These are phyloP conservation scores for Pichia ethanolica DNA, from an alignment of 805 yeast genomes.

Conservation along the genomic window DNA sequence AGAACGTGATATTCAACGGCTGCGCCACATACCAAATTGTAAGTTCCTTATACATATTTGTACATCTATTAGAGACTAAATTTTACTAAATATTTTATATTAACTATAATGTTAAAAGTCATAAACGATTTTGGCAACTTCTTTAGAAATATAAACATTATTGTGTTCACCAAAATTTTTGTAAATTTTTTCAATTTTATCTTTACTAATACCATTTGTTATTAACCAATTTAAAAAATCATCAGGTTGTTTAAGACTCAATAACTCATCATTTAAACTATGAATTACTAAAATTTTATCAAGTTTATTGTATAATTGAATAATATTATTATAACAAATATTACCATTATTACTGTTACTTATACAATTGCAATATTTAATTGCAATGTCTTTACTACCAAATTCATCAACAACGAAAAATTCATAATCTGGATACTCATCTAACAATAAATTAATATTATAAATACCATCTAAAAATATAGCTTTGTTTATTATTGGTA, in stretches of 20 bases:
- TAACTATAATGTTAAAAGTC: too few relatives aligned
- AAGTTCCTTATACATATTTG: too few relatives aligned
- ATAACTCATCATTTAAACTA: slow-evolving; percentile 59
- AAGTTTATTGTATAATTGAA: slow-evolving; percentile 7
- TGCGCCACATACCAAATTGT: too few relatives aligned
- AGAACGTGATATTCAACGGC: too few relatives aligned
- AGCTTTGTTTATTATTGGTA: slow-evolving; percentile 19
- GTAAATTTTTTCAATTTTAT: slow-evolving; percentile 16
- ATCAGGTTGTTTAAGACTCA: slow-evolving; percentile 44
- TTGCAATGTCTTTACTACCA: slow-evolving; percentile 14
- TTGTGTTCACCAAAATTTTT: slow-evolving; percentile 56
- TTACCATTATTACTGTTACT: slow-evolving; percentile 3
- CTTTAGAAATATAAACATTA: slow-evolving; percentile 44
- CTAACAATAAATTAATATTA: slow-evolving; percentile 40
- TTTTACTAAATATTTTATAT: too few relatives aligned
- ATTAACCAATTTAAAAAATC: slow-evolving; percentile 31
- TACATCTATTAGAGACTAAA: too few relatives aligned
- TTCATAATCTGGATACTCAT: slow-evolving; percentile 55
- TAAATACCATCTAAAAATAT: slow-evolving; percentile 66
- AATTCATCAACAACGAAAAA: slow-evolving; percentile 58
- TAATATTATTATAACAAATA: background rate
- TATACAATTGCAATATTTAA: slow-evolving; percentile 13
- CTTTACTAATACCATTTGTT: background rate
- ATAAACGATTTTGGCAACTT: slow-evolving; percentile 21
- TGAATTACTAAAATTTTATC: slow-evolving; percentile 40